These are phyloP conservation scores for Neopestalotiopsis sp. DNA, from an alignment of 2,329 filamentous ascomycete genomes.

Conservation along the genomic window DNA sequence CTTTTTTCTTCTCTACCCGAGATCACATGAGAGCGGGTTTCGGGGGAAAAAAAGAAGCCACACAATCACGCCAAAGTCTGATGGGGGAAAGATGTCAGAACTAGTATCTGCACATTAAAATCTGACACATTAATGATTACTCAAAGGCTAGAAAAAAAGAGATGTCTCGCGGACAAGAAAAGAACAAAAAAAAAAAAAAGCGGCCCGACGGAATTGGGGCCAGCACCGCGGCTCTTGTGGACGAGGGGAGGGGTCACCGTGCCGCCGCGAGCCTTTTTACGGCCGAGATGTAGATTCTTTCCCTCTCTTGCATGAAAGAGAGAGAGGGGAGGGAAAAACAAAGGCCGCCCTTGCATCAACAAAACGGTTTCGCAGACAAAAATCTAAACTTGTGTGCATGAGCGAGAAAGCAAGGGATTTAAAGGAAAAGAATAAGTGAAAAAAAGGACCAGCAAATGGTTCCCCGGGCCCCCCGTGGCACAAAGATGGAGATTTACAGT, in stretches of 20 bases:
- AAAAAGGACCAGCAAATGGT: too few relatives aligned
- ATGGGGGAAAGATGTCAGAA: not conserved
- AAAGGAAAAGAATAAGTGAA: too few relatives aligned
- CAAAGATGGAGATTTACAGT: too few relatives aligned
- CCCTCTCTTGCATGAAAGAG: not conserved
- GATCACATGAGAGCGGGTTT: not conserved
- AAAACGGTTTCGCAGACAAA: too few relatives aligned
- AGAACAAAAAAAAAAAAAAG: not conserved
- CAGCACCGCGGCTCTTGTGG: too few relatives aligned
- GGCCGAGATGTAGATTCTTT: constrained; percentile 17
- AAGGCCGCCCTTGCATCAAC: too few relatives aligned
- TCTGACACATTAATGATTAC: too few relatives aligned
- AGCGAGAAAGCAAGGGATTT: too few relatives aligned
- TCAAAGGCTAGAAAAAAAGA: too few relatives aligned
- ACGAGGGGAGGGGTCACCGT: not conserved
- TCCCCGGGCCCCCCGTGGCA: too few relatives aligned
- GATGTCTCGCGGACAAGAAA: not conserved
- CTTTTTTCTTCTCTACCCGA: not conserved
- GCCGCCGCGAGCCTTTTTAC: constrained; percentile 14
- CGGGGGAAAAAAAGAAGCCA: not conserved
- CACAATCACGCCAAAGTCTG: not conserved
- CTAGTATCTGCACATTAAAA: too few relatives aligned
- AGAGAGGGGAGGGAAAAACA: not conserved
- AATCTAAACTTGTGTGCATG: too few relatives aligned
- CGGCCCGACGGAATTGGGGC: not conserved